Conservation (phyloP, 23 red algal genomes). For the Gracilariopsis chorda region DNA sequence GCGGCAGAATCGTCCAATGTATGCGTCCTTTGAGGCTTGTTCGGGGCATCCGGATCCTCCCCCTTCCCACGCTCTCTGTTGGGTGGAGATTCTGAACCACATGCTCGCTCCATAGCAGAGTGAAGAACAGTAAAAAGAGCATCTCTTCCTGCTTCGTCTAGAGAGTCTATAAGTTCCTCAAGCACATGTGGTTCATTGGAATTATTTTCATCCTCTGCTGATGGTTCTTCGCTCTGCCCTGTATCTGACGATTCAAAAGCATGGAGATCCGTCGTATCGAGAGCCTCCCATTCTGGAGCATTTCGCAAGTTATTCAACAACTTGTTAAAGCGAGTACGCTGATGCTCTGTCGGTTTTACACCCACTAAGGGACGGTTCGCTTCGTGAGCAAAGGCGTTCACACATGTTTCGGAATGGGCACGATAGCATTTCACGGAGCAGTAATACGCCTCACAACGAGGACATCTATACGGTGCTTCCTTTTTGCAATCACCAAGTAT, state of each 20-base stretch:
- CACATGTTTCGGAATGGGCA: constrained; percentile 21
- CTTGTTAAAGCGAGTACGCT: not conserved
- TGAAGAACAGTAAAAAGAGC: not conserved
- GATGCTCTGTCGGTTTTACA: not conserved
- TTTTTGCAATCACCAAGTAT: too few relatives aligned
- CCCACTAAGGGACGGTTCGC: not conserved
- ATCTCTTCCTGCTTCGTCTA: not conserved
- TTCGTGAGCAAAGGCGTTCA: not conserved
- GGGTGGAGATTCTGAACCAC: not conserved
- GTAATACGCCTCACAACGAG: constrained; percentile 9
- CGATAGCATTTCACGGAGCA: constrained; percentile 22
- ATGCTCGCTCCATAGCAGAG: not conserved
- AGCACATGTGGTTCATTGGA: constrained; percentile 3
- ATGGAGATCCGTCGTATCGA: not conserved
- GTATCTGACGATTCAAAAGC: not conserved
- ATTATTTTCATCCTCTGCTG: not conserved
- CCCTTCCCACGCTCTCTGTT: too few relatives aligned
- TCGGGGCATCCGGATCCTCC: too few relatives aligned
- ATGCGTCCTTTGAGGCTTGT: too few relatives aligned
- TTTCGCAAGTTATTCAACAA: not conserved
- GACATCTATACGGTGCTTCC: constrained; percentile 1
- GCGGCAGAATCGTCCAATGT: too few relatives aligned
- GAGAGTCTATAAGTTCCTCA: not conserved
- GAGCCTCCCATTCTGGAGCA: not conserved
- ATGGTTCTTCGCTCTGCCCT: not conserved